phyloP scores from a whole-genome alignment of 192 early-diverging fungal genomes.

The Endogone sp. region DNA sequence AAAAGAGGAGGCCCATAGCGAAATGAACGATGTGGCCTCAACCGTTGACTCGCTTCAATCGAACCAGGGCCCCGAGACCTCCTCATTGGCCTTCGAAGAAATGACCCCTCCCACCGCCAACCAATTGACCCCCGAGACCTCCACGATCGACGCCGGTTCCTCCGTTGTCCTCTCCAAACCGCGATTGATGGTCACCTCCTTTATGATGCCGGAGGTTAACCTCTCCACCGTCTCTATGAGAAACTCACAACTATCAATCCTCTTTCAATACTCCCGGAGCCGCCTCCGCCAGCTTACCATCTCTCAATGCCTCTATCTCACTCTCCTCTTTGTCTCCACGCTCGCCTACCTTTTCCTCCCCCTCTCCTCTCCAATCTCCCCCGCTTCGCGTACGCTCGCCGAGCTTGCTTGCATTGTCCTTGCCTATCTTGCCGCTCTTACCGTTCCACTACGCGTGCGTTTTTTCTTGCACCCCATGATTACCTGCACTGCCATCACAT shows the following conservation, averaged over 20 bases:
- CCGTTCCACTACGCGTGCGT: conserved; percentile 1
- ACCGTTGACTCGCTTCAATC: not conserved
- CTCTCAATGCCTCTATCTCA: conserved; percentile 2
- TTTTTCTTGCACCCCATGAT: conserved; percentile 16
- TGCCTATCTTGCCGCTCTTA: conserved; percentile 1
- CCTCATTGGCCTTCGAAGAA: not conserved
- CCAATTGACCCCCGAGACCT: not conserved
- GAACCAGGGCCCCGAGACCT: not conserved
- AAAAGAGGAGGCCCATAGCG: not conserved
- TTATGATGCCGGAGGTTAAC: too few relatives aligned
- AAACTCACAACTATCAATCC: not conserved
- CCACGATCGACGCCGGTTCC: too few relatives aligned
- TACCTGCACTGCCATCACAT: conserved; percentile 4
- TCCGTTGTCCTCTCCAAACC: too few relatives aligned
- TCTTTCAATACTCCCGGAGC: not conserved
- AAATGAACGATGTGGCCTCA: not conserved
- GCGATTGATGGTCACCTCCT: too few relatives aligned
- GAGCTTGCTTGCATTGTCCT: conserved; percentile 7
- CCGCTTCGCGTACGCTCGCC: conserved; percentile 6
- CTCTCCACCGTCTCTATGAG: too few relatives aligned
- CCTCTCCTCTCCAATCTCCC: not conserved
- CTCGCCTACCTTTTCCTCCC: conserved; percentile 12
- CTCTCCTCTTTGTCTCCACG: not conserved
- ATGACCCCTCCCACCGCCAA: not conserved
- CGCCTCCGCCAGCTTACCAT: not conserved